A percentile compares a stretch with the other conserved stretches of the same genome.
Evolutionary conservation across 148 eudicot genomes (phyloP).

Genomic region (Hydrangea macrophylla): DNA sequence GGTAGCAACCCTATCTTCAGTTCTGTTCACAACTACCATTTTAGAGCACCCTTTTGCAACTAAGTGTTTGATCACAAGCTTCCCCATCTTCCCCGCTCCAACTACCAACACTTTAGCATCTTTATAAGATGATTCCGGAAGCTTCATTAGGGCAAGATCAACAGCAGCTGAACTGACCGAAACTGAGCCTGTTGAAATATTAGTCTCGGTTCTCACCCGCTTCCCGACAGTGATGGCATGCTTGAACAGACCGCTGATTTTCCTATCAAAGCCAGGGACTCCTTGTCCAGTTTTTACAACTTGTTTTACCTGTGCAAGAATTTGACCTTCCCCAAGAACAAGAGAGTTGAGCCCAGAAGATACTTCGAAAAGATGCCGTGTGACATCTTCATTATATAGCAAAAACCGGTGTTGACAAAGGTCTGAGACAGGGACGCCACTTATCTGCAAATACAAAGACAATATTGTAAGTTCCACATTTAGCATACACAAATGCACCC

Average conservation of each 20-base stretch:
- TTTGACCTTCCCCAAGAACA: conserved; percentile 59
- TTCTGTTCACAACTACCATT: conserved; percentile 53
- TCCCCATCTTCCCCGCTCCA: conserved; percentile 68
- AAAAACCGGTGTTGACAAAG: conserved; percentile 39
- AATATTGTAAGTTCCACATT: not conserved
- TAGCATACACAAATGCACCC: not conserved
- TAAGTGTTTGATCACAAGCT: conserved; percentile 53
- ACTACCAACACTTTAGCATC: conserved; percentile 39
- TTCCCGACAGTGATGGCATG: conserved; percentile 52
- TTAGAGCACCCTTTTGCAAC: conserved; percentile 42
- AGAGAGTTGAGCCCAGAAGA: conserved; percentile 55
- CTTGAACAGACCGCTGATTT: conserved; percentile 49
- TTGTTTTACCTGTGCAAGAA: conserved; percentile 50
- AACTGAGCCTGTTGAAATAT: conserved; percentile 49
- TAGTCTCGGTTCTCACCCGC: conserved; percentile 52
- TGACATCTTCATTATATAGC: conserved; percentile 43
- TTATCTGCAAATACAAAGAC: conserved; percentile 26
- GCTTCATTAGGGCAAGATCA: conserved; percentile 43
- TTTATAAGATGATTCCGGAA: conserved; percentile 33
- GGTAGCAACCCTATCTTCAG: conserved; percentile 39
- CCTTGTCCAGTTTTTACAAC: conserved; percentile 46
- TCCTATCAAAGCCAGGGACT: conserved; percentile 46
- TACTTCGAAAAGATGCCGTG: conserved; percentile 49
- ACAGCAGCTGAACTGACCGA: conserved; percentile 63
- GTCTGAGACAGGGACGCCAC: conserved; percentile 51